Conservation (phyloP, 495 filamentous ascomycete genomes). For the Bryoglossum gracile region DNA sequence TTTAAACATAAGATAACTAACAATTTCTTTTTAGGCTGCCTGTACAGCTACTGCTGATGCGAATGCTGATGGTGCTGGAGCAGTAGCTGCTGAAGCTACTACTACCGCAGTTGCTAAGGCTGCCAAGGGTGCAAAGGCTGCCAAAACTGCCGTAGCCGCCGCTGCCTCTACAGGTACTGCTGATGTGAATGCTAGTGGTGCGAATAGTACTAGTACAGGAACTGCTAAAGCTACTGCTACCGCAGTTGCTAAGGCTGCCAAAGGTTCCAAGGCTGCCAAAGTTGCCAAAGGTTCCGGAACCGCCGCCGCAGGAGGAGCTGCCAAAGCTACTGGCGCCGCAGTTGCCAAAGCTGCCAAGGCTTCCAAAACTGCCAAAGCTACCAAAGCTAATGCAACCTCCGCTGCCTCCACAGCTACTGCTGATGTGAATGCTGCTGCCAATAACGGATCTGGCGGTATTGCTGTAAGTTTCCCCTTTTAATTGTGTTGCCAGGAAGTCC, state of each 20-base stretch:
- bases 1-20: neutral
- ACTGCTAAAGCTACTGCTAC: neutral
- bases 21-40: neutral
- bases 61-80: neutral
- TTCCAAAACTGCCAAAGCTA: neutral
- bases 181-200: neutral
- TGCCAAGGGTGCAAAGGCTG: neutral
- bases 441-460: constrained; percentile 6
- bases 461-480: no score
- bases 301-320: constrained; percentile 1
- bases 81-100: constrained; percentile 1
- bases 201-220: neutral
- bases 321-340: neutral
- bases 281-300: constrained; percentile 2
- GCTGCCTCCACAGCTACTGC: no score
- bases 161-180: constrained; percentile 1
- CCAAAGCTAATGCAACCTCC: no score
- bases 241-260: neutral
- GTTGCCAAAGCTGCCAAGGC: neutral
- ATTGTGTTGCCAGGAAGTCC: no score
- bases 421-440: constrained; percentile 7
- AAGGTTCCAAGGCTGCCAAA: neutral
- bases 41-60: neutral
- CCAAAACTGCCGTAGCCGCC: constrained; percentile 1
- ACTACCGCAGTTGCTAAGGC: neutral